phyloP scores from a whole-genome alignment of 371 early-diverging fungal species.

The Mortierella sp. region DNA sequence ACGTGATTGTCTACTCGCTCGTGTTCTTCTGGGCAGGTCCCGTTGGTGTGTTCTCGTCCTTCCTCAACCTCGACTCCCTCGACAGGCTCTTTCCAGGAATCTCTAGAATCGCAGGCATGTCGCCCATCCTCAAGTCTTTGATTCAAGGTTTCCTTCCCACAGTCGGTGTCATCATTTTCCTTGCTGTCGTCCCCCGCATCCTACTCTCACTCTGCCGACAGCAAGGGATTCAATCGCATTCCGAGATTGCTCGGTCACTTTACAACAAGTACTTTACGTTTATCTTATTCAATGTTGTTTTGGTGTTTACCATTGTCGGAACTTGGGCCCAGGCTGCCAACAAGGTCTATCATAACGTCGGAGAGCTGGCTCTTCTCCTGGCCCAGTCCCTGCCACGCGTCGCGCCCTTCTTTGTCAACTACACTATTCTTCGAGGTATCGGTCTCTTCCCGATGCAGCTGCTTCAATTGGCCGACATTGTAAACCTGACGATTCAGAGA shows the following conservation, averaged over 20 bases:
- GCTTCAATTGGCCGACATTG: slow-evolving; percentile 72
- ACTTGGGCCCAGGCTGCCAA: slow-evolving; percentile 82
- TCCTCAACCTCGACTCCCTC: slow-evolving; percentile 78
- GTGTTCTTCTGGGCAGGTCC: slow-evolving; percentile 54
- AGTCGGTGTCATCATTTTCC: slow-evolving; percentile 71
- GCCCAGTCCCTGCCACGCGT: slow-evolving; percentile 67
- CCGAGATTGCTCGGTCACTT: slow-evolving; percentile 76
- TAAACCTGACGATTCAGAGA: slow-evolving; percentile 58
- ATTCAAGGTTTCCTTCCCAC: slow-evolving; percentile 75
- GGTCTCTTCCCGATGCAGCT: slow-evolving; percentile 77
- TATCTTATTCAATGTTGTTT: slow-evolving; percentile 87
- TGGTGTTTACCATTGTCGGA: slow-evolving; percentile 88
- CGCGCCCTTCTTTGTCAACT: slow-evolving; percentile 86
- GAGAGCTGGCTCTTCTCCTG: slow-evolving; percentile 37
- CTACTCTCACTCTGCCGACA: slow-evolving; percentile 72
- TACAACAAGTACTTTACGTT: slow-evolving; percentile 89
- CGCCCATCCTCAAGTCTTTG: slow-evolving; percentile 63
- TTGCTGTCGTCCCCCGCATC: slow-evolving; percentile 74
- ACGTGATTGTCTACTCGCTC: slow-evolving; percentile 62
- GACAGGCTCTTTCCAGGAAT: slow-evolving; percentile 54
- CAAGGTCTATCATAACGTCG: slow-evolving; percentile 64
- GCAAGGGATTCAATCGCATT: slow-evolving; percentile 71
- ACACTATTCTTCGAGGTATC: slow-evolving; percentile 75
- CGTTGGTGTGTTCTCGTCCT: slow-evolving; percentile 78
- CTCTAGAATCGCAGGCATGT: slow-evolving; percentile 26